Evolutionary conservation across 352 stramenopile genomes (phyloP).

Genomic region (Phytophthora cactorum): DNA sequence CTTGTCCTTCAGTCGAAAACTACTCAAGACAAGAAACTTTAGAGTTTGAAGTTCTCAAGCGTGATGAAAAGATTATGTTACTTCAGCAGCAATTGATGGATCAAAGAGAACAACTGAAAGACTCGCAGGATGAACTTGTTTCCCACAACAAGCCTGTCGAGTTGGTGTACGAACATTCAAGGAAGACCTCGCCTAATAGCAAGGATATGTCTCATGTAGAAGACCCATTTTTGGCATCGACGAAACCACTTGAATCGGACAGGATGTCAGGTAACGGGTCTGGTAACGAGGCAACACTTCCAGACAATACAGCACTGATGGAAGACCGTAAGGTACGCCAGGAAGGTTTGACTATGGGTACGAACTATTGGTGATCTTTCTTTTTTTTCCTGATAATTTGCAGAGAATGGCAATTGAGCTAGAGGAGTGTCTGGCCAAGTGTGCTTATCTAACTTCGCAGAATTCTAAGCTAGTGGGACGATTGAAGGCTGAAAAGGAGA

Average conservation of each 20-base stretch:
- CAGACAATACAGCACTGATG: conserved; percentile 9
- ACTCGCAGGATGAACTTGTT: neutral
- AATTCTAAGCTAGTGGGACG: conserved; percentile 37
- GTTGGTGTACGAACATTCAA: neutral
- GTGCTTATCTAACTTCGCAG: conserved; percentile 32
- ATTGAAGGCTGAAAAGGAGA: conserved; percentile 33
- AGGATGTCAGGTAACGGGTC: conserved; percentile 17
- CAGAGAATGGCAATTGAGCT: conserved; percentile 18
- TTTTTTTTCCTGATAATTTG: neutral
- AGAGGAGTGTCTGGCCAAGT: conserved; percentile 30
- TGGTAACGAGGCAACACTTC: conserved; percentile 4
- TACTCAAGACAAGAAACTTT: neutral
- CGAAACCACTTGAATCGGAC: conserved; percentile 13
- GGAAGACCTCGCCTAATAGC: neutral
- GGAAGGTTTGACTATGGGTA: neutral
- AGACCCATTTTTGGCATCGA: conserved; percentile 23
- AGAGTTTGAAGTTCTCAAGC: conserved; percentile 30
- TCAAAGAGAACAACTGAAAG: neutral
- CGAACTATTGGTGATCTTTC: no score
- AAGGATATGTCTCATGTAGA: neutral
- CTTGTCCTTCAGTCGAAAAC: neutral
- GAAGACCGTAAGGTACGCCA: conserved; percentile 13
- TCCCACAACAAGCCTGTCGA: neutral
- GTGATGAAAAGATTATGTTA: conserved; percentile 34
- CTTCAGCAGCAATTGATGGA: conserved; percentile 18